A percentile compares a stretch with the other conserved stretches of the same genome.
These are phyloP conservation scores for Casuarina glauca DNA, from an alignment of 306 rosid genomes.

Conservation along the genomic window DNA sequence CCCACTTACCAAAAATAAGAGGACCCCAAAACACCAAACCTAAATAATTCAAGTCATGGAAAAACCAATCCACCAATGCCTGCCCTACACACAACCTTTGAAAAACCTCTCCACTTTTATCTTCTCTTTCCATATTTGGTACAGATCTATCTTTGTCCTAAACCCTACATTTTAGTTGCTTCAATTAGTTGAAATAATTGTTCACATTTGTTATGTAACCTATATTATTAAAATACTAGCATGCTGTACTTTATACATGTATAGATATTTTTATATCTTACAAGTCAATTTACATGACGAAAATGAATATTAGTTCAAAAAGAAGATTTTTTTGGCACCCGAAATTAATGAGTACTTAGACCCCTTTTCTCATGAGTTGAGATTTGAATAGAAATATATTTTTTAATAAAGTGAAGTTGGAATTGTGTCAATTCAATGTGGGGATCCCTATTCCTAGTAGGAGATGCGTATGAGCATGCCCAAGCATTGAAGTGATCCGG, in stretches of 20 bases:
- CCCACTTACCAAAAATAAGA: conserved; percentile 45
- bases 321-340: too few relatives aligned
- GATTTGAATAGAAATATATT: too few relatives aligned
- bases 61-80: conserved; percentile 34
- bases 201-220: too few relatives aligned
- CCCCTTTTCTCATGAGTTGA: too few relatives aligned
- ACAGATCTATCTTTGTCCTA: conserved; percentile 40
- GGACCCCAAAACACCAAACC: conserved; percentile 28
- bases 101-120: conserved; percentile 28
- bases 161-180: conserved; percentile 32
- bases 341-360: too few relatives aligned
- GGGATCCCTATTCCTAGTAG: conserved; percentile 57
- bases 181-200: conserved; percentile 13
- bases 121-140: conserved; percentile 38
- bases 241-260: too few relatives aligned
- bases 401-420: background rate
- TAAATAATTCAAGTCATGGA: conserved; percentile 21
- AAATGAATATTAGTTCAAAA: too few relatives aligned
- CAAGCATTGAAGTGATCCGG: conserved; percentile 54
- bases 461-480: conserved; percentile 45
- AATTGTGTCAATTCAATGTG: conserved; percentile 30
- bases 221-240: too few relatives aligned
- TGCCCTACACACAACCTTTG: conserved; percentile 26
- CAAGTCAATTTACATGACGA: too few relatives aligned
- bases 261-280: too few relatives aligned